phyloP scores from a whole-genome alignment of 2,329 filamentous ascomycete genomes.

The Ophiostoma quercus region DNA sequence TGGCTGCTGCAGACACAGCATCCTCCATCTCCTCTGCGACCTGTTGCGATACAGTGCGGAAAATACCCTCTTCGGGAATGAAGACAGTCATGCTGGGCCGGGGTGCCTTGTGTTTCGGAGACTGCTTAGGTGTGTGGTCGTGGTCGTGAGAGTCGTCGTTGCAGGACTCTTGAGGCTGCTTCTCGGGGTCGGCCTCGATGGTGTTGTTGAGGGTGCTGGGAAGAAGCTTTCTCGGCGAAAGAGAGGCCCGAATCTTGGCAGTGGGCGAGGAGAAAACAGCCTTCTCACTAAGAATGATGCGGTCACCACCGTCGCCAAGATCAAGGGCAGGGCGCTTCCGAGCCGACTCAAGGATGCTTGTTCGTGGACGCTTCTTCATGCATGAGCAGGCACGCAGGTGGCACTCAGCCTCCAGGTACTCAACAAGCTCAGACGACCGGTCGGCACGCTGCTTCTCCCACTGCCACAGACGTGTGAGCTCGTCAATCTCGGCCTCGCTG shows the following conservation, averaged over 20 bases:
- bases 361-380: slow-evolving; percentile 39
- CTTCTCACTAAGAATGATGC: slow-evolving; percentile 40
- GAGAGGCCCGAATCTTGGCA: slow-evolving; percentile 29
- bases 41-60: slow-evolving; percentile 54
- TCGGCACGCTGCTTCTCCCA: slow-evolving; percentile 60
- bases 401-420: slow-evolving; percentile 72
- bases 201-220: slow-evolving; percentile 34
- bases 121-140: slow-evolving; percentile 13
- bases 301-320: slow-evolving; percentile 41
- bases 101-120: not conserved
- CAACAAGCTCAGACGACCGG: slow-evolving; percentile 65
- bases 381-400: slow-evolving; percentile 62
- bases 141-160: not conserved
- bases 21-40: slow-evolving; percentile 44
- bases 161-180: not conserved
- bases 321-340: slow-evolving; percentile 37
- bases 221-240: slow-evolving; percentile 30
- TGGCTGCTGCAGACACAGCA: slow-evolving; percentile 29
- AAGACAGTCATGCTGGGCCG: slow-evolving; percentile 50
- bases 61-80: slow-evolving; percentile 58
- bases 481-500: slow-evolving; percentile 55
- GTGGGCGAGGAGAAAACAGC: slow-evolving; percentile 26
- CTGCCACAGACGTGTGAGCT: slow-evolving; percentile 47
- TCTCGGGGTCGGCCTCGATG: not conserved
- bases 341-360: slow-evolving; percentile 32